Base-by-base conservation (phyloP, 2,329 filamentous ascomycete species). In the Paraconiothyrium brasiliense region DNA sequence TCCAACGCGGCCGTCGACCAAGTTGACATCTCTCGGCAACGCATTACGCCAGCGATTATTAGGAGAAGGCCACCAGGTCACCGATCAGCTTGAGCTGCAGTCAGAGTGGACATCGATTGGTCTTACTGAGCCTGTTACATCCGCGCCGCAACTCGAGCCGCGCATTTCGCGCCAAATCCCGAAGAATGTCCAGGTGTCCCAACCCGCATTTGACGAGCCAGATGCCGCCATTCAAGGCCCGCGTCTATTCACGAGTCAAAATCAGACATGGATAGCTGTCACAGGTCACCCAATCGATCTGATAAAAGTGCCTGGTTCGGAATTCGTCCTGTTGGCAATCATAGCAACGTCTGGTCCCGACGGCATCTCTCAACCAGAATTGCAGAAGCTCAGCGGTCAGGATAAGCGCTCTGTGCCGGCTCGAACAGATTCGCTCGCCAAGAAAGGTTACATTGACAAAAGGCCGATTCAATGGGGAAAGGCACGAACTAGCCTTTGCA, bases 371-470 rank as follows among this genome's bases (percentile, higher is more conserved):
- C 88, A 90, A 70, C 83, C 86, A 2, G 83, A 87, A 2, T 74
- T 90, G 41, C 81, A 82, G 44, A 78, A 75, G 56, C 68, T 85
- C 24, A 87, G 85, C 64, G 85, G 85, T 6, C 88, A 90, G 75
- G 87, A 90, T 72, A 90, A 89, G 71, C 82, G 87, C 49, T 90
- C 88, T 1, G 84, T 90, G 2, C 88, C 88, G 1, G 82, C 85
- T 63, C 81, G 88, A 43, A 90, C 88, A 3, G 85, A 89, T 63
- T 75, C 79, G 3, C 78, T 90, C 43, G 80, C 82, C 6, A 74
- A 79, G 39, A 88, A 86, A 65, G 87, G 87, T 0, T 89, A 90
- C 70, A 89, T 90, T 57, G 80, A 84, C 44, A 90, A 90, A 64
- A 71, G 68, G 20, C 71, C 75, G 24, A 67, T 77, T 2, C 73